phyloP scores from a whole-genome alignment of 345 rosid species.

The Durio zibethinus region DNA sequence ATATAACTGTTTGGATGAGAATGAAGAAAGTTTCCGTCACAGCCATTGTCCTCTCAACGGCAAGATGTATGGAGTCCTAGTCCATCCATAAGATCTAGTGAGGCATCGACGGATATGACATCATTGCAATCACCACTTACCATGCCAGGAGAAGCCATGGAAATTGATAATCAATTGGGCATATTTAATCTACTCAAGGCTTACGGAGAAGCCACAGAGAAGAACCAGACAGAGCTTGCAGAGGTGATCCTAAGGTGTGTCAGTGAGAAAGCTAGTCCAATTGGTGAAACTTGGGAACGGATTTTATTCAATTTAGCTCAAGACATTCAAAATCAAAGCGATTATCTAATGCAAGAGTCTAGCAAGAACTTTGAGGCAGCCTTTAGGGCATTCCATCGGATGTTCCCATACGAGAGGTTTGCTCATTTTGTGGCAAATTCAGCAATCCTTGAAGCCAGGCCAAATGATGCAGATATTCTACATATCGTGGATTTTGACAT shows the following conservation, averaged over 20 bases:
- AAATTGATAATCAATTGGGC: conserved; percentile 26
- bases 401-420: conserved; percentile 45
- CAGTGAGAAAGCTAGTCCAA: conserved; percentile 36
- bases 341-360: conserved; percentile 35
- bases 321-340: conserved; percentile 18
- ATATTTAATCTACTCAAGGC: conserved; percentile 37
- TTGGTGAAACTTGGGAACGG: conserved; percentile 40
- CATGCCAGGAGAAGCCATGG: conserved; percentile 19
- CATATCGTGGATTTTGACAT: conserved; percentile 51
- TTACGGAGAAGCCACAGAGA: conserved; percentile 44
- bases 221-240: conserved; percentile 23
- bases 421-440: conserved; percentile 55
- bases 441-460: conserved; percentile 38
- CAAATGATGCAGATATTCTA: conserved; percentile 27
- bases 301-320: conserved; percentile 39
- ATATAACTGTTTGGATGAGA: conserved; percentile 10
- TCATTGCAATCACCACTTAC: background rate
- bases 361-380: conserved; percentile 37
- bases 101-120: conserved; percentile 13
- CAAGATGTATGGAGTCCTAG: conserved; percentile 35
- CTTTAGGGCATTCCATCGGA: conserved; percentile 41
- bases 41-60: conserved; percentile 2
- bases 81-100: conserved; percentile 29
- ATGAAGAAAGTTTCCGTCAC: conserved; percentile 21
- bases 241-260: conserved; percentile 13